Conservation (phyloP, 1,284 basidiomycete species). For the Schizophyllum amplum region DNA sequence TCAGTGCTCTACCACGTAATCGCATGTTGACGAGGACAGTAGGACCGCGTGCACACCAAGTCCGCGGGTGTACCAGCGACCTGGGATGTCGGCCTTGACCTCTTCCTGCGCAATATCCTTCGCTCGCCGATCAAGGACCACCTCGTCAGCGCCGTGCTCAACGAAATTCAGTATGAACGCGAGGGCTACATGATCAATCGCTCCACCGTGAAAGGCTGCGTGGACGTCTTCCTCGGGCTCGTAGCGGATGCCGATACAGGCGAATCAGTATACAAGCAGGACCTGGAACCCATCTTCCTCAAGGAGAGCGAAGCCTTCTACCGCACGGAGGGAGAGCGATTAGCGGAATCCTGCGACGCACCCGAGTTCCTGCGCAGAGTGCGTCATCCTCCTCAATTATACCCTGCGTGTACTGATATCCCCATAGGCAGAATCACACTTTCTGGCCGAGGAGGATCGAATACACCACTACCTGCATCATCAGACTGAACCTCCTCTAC, state of each 20-base stretch:
- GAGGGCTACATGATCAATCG: slow-evolving; percentile 89
- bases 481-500: slow-evolving; percentile 64
- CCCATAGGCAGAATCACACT: slow-evolving; percentile 73
- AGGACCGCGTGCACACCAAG: slow-evolving; percentile 87
- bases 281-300: slow-evolving; percentile 83
- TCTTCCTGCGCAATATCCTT: slow-evolving; percentile 86
- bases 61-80: slow-evolving; percentile 69
- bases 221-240: slow-evolving; percentile 79
- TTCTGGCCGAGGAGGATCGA: slow-evolving; percentile 81
- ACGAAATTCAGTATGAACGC: slow-evolving; percentile 86
- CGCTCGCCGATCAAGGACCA: slow-evolving; percentile 79
- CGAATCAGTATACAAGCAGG: slow-evolving; percentile 71
- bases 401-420: background rate
- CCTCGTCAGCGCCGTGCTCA: slow-evolving; percentile 75
- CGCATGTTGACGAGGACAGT: slow-evolving; percentile 11
- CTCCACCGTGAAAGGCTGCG: slow-evolving; percentile 83
- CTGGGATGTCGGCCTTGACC: slow-evolving; percentile 75
- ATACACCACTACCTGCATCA: slow-evolving; percentile 87
- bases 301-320: slow-evolving; percentile 80
- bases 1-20: slow-evolving; percentile 4
- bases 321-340: slow-evolving; percentile 60
- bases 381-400: slow-evolving; percentile 18
- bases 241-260: slow-evolving; percentile 34
- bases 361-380: slow-evolving; percentile 79
- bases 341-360: slow-evolving; percentile 74